Evolutionary conservation across 2,329 filamentous ascomycete genomes (phyloP), one percentile per base, ranked within the genome.

Genomic region (Penicillium polonicum): DNA sequence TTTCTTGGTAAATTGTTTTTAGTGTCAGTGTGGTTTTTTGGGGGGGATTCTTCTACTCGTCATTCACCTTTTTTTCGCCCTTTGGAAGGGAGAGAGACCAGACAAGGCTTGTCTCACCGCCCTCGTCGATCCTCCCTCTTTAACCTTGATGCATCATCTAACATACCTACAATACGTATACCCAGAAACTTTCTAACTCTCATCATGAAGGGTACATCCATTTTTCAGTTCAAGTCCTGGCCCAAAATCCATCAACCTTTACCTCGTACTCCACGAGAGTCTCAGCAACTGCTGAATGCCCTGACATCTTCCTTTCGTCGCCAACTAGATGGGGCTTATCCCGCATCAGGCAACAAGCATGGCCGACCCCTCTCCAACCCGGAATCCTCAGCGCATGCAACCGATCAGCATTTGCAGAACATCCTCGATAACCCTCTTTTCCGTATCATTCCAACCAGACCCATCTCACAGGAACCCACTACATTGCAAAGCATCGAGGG

Each of bases 291-390:
- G 8, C 79, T 88, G 41, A 80, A 77, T 52, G 77, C 85, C 21
- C 79, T 89, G 61, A 87, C 84, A 23, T 80, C 79, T 41, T 88
- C 85, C 13, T 89, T 89, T 70, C 80, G 84, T 63, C 77, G 80
- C 49, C 84, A 88, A 58, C 80, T 89, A 42, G 85, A 88, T 65
- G 78, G 76, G 52, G 80, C 83, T 58, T 82, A 87, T 72, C 82
- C 80, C 19, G 67, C 70, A 44, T 45, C 53, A 33, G 62, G 65
- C n/a, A 59, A 61, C 41, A 55, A 62, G n/a, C 60, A 65, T 49
- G 56, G 54, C 13, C 60, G 59, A 46, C 45, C 61, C 17, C 58
- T 66, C 36, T 63, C 61, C 36, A 67, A 72, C 50, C 57, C 65
- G 35, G 61, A 68, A 57, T 70, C 68, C 25, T 69, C 72, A 19